Conservation (phyloP, 2,329 filamentous ascomycete species). For the Hypoxylon sp. region DNA sequence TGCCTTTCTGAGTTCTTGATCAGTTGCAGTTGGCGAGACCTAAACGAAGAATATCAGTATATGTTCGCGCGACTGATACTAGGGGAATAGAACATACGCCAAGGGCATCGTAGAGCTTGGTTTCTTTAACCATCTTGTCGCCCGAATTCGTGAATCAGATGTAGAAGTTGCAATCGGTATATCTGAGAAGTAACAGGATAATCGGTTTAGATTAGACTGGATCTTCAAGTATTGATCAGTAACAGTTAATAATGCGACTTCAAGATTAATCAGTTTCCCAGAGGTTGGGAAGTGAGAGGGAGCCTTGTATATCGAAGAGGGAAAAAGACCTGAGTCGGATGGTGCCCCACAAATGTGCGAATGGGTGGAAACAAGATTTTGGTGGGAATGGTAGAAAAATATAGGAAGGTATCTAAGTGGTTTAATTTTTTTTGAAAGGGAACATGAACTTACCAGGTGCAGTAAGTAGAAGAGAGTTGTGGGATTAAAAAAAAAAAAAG, state of each 20-base stretch:
- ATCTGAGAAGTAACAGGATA: slow-evolving; percentile 14
- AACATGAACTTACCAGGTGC: slow-evolving; percentile 35
- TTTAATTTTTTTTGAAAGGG: background rate
- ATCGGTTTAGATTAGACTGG: slow-evolving; percentile 15
- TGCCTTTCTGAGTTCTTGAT: slow-evolving; percentile 90
- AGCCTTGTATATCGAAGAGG: slow-evolving; percentile 39
- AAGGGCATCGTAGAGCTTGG: slow-evolving; percentile 82
- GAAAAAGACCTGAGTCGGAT: slow-evolving; percentile 46
- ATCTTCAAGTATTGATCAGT: slow-evolving; percentile 22
- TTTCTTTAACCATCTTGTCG: slow-evolving; percentile 81
- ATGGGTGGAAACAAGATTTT: slow-evolving; percentile 33
- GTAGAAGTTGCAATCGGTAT: slow-evolving; percentile 17
- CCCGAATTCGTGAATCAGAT: slow-evolving; percentile 27
- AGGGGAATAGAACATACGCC: slow-evolving; percentile 70
- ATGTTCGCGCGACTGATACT: slow-evolving; percentile 3
- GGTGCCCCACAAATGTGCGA: slow-evolving; percentile 47
- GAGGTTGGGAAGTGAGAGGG: slow-evolving; percentile 8
- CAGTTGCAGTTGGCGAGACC: slow-evolving; percentile 84
- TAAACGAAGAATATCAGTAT: slow-evolving; percentile 57
- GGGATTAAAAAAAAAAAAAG: slow-evolving; percentile 5
- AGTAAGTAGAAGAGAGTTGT: slow-evolving; percentile 17
- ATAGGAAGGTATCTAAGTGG: slow-evolving; percentile 20
- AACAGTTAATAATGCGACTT: slow-evolving; percentile 19
- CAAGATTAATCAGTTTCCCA: background rate
- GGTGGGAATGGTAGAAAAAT: slow-evolving; percentile 20